Evolutionary conservation across 164 flowering plant genomes (phyloP), one percentile per base, ranked within the genome.

Genomic region (Stephania japonica): DNA sequence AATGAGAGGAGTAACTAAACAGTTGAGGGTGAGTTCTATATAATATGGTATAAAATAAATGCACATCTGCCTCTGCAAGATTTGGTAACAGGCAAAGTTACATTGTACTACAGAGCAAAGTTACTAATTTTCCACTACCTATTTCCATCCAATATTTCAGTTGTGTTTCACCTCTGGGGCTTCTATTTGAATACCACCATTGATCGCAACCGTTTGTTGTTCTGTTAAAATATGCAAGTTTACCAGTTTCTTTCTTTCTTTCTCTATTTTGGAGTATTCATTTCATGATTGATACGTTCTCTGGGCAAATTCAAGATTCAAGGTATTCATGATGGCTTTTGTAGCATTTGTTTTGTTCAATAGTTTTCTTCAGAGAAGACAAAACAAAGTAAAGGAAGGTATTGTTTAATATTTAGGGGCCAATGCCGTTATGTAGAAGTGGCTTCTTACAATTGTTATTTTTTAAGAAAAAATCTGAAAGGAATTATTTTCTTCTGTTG

Each of bases 11-110:
- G 8, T 85, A 19, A 65, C 65, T 21, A 70, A 70, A 19, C 72
- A 61, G n/a, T 64, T 84, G 43, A 70, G 43, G 84, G 90, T 83
- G 75, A 73, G 75, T 67, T 21, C 10, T 12, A 64, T 68, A 70
- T 53, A 19, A 7, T 61, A 38, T 42, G 10, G 2, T 59, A 11
- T 1, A 50, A 32, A 23, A 41, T 21, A 41, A 25, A 1, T 23
- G 23, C 32, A 13, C 13, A 38, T 3, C 6, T 38, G 1, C 12
- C 13, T n/a, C 42, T 41, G 24, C 9, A 47, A 10, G 9, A 59
- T 19, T 59, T 59, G 23, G 64, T 19, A 18, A 59, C 64, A 19
- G 23, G 9, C 64, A 59, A 24, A 21, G 21, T 59, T n/a, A 56
- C 21, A 59, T n/a, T 24, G 21, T 8, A n/a, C 24, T 59, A 59